Base-by-base conservation (phyloP, 352 stramenopile genomes). In the Sclerospora graminicola region DNA sequence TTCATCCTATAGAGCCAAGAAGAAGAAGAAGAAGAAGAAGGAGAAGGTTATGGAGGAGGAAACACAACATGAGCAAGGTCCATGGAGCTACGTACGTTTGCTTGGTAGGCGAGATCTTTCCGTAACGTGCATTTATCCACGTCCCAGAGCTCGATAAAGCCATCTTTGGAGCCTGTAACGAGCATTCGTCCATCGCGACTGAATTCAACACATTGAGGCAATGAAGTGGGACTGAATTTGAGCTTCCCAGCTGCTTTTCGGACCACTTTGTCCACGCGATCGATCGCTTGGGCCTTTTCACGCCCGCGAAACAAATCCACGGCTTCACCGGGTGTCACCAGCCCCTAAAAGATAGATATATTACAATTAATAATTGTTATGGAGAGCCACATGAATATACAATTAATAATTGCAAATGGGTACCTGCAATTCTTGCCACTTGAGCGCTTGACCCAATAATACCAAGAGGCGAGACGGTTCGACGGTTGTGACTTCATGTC, bases 131-230 rank as follows among this genome's bases (percentile, higher is more conserved):
- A 94, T 36, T 91, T 94, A 32, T 96, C 83, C 47, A 75, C 65
- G 62, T 96, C 84, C 89, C 89, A 98, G 29, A 95, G 76, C 57
- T 98, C 93, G 24, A 98, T 78, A 48, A 98, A 94, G 4, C 90
- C 91, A 58, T 98, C 93, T 33, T 94, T 96, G 0, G 84, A 84
- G n/a, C 89, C 90, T 3, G 87, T 97, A 7, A 96, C 79, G 3
- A 98, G 67, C 58, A 89, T 86, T 14, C 66, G 65, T 18, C 84
- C 87, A 48, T 96, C 84, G 0, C 73, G 66, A 63, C 82, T 86
- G 58, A 98, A 98, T 33, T 79, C 64, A 7, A 73, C 78, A 28
- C 66, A 86, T 48, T 95, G 81, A 4, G 85, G 78, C 43, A 68
- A 70, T 11, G 76, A 94, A 20, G 75, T 72, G 41, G 89, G 81